Evolutionary conservation across 352 stramenopile species (phyloP).

Genomic region (Globisporangium cederbergense): DNA sequence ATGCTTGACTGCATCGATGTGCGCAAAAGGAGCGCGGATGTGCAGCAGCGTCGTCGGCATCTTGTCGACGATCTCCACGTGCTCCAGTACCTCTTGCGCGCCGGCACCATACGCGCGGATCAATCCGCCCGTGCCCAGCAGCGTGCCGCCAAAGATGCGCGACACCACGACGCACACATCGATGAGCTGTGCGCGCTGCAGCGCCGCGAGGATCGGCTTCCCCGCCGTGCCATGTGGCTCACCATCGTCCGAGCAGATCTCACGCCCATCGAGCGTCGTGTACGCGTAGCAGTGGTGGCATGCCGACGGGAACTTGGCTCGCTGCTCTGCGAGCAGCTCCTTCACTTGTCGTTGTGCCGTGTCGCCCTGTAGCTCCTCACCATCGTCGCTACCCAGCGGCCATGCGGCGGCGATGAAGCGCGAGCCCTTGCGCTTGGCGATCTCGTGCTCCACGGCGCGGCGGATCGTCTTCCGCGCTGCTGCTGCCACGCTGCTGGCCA

Average conservation of each 20-base stretch:
- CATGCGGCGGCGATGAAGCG: constrained; percentile 72
- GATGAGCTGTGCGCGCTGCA: constrained; percentile 59
- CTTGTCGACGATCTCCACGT: constrained; percentile 49
- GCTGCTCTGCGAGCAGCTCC: constrained; percentile 40
- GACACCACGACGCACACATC: constrained; percentile 75
- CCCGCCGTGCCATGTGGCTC: constrained; percentile 74
- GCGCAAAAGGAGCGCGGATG: constrained; percentile 29
- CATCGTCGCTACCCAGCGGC: constrained; percentile 27
- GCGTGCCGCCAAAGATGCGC: constrained; percentile 69
- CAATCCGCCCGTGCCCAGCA: constrained; percentile 67
- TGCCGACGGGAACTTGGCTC: constrained; percentile 44
- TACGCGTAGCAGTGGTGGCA: constrained; percentile 79
- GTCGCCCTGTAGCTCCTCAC: constrained; percentile 5
- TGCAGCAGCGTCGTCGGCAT: constrained; percentile 38
- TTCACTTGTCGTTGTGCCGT: constrained; percentile 37
- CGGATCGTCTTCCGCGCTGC: constrained; percentile 38
- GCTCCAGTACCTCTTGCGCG: constrained; percentile 51
- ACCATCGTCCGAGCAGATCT: constrained; percentile 70
- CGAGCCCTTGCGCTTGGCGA: constrained; percentile 78
- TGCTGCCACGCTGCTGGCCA: neutral
- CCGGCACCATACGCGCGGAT: constrained; percentile 67
- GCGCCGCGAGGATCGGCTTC: constrained; percentile 51
- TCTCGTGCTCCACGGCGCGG: constrained; percentile 60
- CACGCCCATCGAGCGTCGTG: constrained; percentile 43
- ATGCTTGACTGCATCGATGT: constrained; percentile 48